A percentile compares a stretch with the other conserved stretches of the same genome.
Evolutionary conservation across 1,284 basidiomycete species (phyloP).

Genomic region (Melampsora americana): DNA sequence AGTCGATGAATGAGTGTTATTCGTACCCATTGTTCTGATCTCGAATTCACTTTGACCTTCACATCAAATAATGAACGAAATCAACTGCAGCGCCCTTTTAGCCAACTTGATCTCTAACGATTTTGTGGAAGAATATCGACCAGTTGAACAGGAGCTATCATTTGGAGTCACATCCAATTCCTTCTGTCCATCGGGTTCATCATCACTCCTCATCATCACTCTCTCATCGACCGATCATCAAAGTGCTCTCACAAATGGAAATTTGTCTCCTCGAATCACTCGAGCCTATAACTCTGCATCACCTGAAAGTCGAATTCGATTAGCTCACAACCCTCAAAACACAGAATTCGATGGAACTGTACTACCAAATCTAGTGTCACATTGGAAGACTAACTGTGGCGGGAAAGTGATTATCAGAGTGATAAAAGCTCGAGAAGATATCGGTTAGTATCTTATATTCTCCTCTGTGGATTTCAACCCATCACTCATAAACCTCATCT

Average conservation of each 20-base stretch:
- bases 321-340: constrained; percentile 3
- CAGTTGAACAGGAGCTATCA: background rate
- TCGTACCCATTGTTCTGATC: background rate
- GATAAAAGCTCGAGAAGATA: constrained; percentile 10
- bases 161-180: background rate
- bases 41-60: background rate
- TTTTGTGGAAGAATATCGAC: background rate
- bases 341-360: background rate
- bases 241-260: background rate
- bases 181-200: constrained; percentile 15
- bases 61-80: background rate
- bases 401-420: constrained; percentile 8
- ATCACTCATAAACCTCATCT: background rate
- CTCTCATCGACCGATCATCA: constrained; percentile 2
- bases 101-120: background rate
- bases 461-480: background rate
- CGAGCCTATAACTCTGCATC: constrained; percentile 10
- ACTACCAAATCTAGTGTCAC: background rate
- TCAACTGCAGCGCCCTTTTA: constrained; percentile 1
- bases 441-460: background rate
- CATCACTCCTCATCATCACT: constrained; percentile 17
- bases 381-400: constrained; percentile 11
- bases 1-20: background rate
- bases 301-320: background rate
- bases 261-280: constrained; percentile 19